A percentile compares a stretch with the other conserved stretches of the same genome.
Conservation (phyloP, 768 basidiomycete species). For the Mycena haematopus region DNA sequence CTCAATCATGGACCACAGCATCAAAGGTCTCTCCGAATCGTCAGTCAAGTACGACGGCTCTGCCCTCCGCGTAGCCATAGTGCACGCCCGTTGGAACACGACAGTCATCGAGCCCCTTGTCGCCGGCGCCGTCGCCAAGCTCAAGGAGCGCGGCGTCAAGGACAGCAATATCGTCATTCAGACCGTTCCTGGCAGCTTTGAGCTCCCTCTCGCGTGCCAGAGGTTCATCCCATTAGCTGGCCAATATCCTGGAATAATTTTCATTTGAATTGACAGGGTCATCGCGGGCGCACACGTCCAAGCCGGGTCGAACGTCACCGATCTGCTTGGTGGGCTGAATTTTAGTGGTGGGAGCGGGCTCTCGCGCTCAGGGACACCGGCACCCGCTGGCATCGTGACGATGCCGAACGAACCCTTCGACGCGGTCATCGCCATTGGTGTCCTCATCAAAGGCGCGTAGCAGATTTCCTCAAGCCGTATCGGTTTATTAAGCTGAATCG, state of each 20-base stretch:
- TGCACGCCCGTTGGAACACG: slow-evolving; percentile 97
- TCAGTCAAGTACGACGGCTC: slow-evolving; percentile 78
- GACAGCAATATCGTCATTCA: slow-evolving; percentile 89
- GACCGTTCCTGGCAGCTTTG: slow-evolving; percentile 94
- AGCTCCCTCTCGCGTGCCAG: slow-evolving; percentile 87
- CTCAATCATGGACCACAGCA: slow-evolving; percentile 57
- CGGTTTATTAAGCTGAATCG: not conserved
- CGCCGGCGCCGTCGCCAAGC: slow-evolving; percentile 76
- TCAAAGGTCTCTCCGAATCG: slow-evolving; percentile 80
- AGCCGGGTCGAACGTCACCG: slow-evolving; percentile 76
- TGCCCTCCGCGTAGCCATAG: slow-evolving; percentile 83
- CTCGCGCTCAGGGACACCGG: slow-evolving; percentile 62
- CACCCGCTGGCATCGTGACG: slow-evolving; percentile 38
- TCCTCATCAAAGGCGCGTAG: slow-evolving; percentile 82
- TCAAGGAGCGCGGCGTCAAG: slow-evolving; percentile 87
- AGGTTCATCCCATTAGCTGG: slow-evolving; percentile 57
- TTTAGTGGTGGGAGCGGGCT: slow-evolving; percentile 42
- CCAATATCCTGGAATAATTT: slow-evolving; percentile 3
- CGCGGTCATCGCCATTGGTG: slow-evolving; percentile 96
- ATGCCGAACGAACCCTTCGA: slow-evolving; percentile 78
- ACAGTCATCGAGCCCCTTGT: slow-evolving; percentile 86
- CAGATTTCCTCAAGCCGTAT: not conserved
- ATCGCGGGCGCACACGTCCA: slow-evolving; percentile 89
- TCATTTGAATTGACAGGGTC: slow-evolving; percentile 56
- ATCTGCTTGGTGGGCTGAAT: slow-evolving; percentile 74